Evolutionary conservation across 2,329 filamentous ascomycete genomes (phyloP).

Genomic region (Hypoxylon rubiginosum): DNA sequence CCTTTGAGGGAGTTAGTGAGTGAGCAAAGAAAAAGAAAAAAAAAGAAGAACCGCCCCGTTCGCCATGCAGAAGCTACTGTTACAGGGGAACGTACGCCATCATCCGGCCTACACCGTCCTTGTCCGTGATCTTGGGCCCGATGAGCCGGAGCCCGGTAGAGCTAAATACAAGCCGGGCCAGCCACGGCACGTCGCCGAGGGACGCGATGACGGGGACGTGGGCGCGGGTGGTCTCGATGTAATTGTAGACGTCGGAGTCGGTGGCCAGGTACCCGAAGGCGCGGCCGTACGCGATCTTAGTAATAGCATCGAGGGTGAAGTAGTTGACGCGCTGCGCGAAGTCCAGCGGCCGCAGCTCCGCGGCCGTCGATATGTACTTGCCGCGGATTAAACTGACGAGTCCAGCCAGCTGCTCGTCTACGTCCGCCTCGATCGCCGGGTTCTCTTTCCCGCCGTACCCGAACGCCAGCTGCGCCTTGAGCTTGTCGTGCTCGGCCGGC

Average conservation of each 20-base stretch:
- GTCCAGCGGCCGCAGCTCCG: slow-evolving; percentile 55
- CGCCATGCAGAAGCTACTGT: background rate
- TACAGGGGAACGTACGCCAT: slow-evolving; percentile 50
- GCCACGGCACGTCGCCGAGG: slow-evolving; percentile 57
- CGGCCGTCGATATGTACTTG: slow-evolving; percentile 49
- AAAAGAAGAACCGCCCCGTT: too few relatives aligned
- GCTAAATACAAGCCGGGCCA: slow-evolving; percentile 55
- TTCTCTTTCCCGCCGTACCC: slow-evolving; percentile 46
- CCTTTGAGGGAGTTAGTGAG: slow-evolving; percentile 46
- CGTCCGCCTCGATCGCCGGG: slow-evolving; percentile 49
- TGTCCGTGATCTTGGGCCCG: slow-evolving; percentile 53
- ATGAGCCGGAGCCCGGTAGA: slow-evolving; percentile 52
- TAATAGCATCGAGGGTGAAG: slow-evolving; percentile 67
- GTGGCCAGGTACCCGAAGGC: slow-evolving; percentile 60
- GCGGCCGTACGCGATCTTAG: slow-evolving; percentile 62
- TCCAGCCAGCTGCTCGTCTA: slow-evolving; percentile 60
- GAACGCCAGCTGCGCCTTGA: slow-evolving; percentile 57
- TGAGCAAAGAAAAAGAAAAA: too few relatives aligned
- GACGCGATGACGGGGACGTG: slow-evolving; percentile 56
- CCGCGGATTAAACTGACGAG: slow-evolving; percentile 58
- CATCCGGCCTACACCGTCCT: slow-evolving; percentile 48
- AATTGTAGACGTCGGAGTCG: slow-evolving; percentile 60
- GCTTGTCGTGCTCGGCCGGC: slow-evolving; percentile 57
- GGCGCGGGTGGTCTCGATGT: slow-evolving; percentile 56
- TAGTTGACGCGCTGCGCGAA: slow-evolving; percentile 60